Evolutionary conservation across 352 stramenopile species (phyloP), one percentile per base, ranked within the genome.

Genomic region (Globisporangium abappressorium): DNA sequence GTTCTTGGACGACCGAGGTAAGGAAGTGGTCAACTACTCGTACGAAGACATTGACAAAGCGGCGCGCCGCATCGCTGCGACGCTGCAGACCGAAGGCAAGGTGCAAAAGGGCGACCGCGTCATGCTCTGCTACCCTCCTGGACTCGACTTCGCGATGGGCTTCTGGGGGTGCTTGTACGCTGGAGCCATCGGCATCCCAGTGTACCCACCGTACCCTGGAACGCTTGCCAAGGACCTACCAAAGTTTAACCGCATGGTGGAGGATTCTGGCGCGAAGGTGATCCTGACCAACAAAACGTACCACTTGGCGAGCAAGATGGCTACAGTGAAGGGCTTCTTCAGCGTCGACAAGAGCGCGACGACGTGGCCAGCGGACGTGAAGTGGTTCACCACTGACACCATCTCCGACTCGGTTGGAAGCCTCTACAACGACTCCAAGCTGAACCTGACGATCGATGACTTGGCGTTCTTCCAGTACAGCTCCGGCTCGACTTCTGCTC

Each of bases 381-480:
- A 85, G 69, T 94, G 86, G 86, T 81, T 91, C 66, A 89, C 83
- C 8, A 91, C 84, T 0, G 82, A 95, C 68, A 71, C 71, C 58
- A 70, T 93, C 18, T 72, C 79, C 5, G 76, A 88, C 64, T 90
- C 84, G 26, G 67, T 81, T 18, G 73, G 74, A 11, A 60, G 57
- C n/a, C 72, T 80, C 14, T 92, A 89, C 68, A 74, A 89, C 57
- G 79, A 87, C 26, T 65, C 74, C 56, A 71, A 69, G 33, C 62
- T 87, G 33, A 70, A 72, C 22, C 60, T 89, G 14, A 82, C 70
- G 0, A 59, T 80, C n/a, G 57, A 80, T 3, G 87, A 94, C 51
- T 61, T 92, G 58, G 87, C 85, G 54, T 95, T 95, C 67, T 93
- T 95, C 67, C 87, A 95, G 71, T 95, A 95, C 72, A 92, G 80